These are phyloP conservation scores for Stagonosporopsis rhizophila DNA, from an alignment of 2,329 filamentous ascomycete species.

Conservation along the genomic window DNA sequence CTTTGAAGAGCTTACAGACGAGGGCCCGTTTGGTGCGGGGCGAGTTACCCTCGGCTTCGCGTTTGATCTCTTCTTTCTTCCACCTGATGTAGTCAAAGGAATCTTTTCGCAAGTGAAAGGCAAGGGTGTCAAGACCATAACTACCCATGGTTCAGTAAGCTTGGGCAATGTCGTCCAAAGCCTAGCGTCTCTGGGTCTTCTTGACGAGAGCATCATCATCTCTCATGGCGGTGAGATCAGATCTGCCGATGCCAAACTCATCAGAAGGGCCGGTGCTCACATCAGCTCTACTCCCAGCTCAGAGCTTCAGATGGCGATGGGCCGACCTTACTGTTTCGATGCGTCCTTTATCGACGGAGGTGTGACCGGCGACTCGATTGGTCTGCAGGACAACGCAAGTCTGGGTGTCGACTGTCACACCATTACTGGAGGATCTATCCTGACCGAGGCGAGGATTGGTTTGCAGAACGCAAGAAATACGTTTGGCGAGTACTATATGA, in stretches of 20 bases:
- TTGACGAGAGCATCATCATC: slow-evolving; percentile 54
- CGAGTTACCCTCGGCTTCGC: slow-evolving; percentile 54
- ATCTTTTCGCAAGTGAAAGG: slow-evolving; percentile 50
- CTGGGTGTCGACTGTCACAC: slow-evolving; percentile 65
- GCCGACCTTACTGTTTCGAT: slow-evolving; percentile 49
- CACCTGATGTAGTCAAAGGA: slow-evolving; percentile 46
- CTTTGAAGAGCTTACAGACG: slow-evolving; percentile 46
- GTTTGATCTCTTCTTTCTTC: slow-evolving; percentile 54
- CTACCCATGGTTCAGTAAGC: slow-evolving; percentile 46
- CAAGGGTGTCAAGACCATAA: slow-evolving; percentile 52
- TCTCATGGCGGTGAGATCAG: slow-evolving; percentile 50
- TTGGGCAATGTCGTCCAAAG: slow-evolving; percentile 25
- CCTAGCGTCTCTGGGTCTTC: slow-evolving; percentile 46
- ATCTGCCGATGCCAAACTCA: slow-evolving; percentile 45
- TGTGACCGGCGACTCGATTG: slow-evolving; percentile 21
- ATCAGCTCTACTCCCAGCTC: slow-evolving; percentile 59
- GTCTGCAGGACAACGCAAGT: slow-evolving; percentile 51
- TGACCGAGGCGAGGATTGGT: slow-evolving; percentile 60
- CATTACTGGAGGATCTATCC: slow-evolving; percentile 56
- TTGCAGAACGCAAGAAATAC: slow-evolving; percentile 56
- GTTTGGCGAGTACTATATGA: slow-evolving; percentile 52
- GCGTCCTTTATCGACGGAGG: slow-evolving; percentile 27
- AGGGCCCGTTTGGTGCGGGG: slow-evolving; percentile 34
- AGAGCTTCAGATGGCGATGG: slow-evolving; percentile 59
- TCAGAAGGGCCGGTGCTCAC: slow-evolving; percentile 46